Percentiles rank a stretch among this genome's conserved stretches.
Evolutionary conservation across 345 rosid genomes (phyloP).

Genomic region (Arabidopsis arenosa): DNA sequence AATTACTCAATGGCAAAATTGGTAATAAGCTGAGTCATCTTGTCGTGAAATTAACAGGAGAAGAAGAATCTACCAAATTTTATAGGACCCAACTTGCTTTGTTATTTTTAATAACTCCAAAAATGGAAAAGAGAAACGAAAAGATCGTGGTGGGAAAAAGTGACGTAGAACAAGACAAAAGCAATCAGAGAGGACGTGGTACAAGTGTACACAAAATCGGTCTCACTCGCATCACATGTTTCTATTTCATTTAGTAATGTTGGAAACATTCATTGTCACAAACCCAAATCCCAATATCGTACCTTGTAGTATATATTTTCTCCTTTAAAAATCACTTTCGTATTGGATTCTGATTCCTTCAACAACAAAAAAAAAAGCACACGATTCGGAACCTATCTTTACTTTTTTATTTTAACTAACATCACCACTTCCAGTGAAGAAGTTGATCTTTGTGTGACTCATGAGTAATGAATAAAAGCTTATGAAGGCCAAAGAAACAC

Average conservation of each 20-base stretch:
- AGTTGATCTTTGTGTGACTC: not conserved
- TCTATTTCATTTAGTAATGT: slow-evolving; percentile 28
- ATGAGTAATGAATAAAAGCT: not conserved
- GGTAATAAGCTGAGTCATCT: slow-evolving; percentile 12
- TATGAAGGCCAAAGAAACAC: slow-evolving; percentile 16
- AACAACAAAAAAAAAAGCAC: not conserved
- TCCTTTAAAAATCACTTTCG: not conserved
- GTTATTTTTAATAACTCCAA: slow-evolving; percentile 40
- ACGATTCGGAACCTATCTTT: not conserved
- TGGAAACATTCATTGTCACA: slow-evolving; percentile 28
- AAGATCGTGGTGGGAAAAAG: slow-evolving; percentile 37
- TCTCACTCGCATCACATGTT: slow-evolving; percentile 40
- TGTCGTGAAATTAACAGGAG: slow-evolving; percentile 3
- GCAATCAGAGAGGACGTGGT: slow-evolving; percentile 37
- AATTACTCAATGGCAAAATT: not conserved
- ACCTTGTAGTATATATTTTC: not conserved
- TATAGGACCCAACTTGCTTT: slow-evolving; percentile 30
- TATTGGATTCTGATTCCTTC: slow-evolving; percentile 32
- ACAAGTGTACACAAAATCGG: slow-evolving; percentile 35
- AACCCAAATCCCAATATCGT: slow-evolving; percentile 10
- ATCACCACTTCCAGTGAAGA: not conserved
- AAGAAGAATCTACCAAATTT: slow-evolving; percentile 20
- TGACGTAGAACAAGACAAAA: slow-evolving; percentile 31
- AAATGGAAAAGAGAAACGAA: slow-evolving; percentile 29
- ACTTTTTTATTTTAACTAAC: not conserved